Evolutionary conservation across 352 stramenopile species (phyloP).

Genomic region (Phytopythium delawarense): DNA sequence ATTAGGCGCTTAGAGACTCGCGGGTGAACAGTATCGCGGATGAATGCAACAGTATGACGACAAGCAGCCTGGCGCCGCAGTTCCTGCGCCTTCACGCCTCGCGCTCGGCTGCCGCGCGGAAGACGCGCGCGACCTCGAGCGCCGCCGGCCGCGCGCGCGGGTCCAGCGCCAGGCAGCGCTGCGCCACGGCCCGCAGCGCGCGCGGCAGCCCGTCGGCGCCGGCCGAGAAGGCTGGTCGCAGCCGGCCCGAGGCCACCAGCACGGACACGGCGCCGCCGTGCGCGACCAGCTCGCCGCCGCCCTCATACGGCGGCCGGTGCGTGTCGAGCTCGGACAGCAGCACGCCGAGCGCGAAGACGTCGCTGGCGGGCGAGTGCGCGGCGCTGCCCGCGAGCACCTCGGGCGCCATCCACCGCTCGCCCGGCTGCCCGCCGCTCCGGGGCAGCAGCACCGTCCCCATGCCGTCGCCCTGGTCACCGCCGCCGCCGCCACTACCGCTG

Average conservation of each 20-base stretch:
- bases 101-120: not conserved
- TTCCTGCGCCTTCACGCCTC: not conserved
- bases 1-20: not conserved
- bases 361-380: slow-evolving; percentile 22
- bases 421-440: not conserved
- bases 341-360: slow-evolving; percentile 35
- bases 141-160: not conserved
- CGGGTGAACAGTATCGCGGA: slow-evolving; percentile 2
- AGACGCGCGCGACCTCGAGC: not conserved
- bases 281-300: slow-evolving; percentile 11
- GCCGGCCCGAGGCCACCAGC: slow-evolving; percentile 18
- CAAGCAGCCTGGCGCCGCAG: not conserved
- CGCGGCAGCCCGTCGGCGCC: slow-evolving; percentile 11
- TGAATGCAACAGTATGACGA: slow-evolving; percentile 4
- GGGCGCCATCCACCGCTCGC: slow-evolving; percentile 24
- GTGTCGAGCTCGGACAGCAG: slow-evolving; percentile 35
- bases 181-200: slow-evolving; percentile 20
- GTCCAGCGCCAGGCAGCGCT: slow-evolving; percentile 22
- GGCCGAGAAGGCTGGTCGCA: slow-evolving; percentile 22
- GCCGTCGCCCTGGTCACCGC: slow-evolving; percentile 9
- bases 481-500: slow-evolving; percentile 16
- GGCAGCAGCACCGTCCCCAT: slow-evolving; percentile 2
- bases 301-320: slow-evolving; percentile 26
- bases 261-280: slow-evolving; percentile 25
- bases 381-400: slow-evolving; percentile 24